Percentiles rank a stretch among this genome's conserved stretches.
These are phyloP conservation scores for Spizellomyces punctatus DNA, from an alignment of 192 early-diverging fungal species.

Conservation along the genomic window DNA sequence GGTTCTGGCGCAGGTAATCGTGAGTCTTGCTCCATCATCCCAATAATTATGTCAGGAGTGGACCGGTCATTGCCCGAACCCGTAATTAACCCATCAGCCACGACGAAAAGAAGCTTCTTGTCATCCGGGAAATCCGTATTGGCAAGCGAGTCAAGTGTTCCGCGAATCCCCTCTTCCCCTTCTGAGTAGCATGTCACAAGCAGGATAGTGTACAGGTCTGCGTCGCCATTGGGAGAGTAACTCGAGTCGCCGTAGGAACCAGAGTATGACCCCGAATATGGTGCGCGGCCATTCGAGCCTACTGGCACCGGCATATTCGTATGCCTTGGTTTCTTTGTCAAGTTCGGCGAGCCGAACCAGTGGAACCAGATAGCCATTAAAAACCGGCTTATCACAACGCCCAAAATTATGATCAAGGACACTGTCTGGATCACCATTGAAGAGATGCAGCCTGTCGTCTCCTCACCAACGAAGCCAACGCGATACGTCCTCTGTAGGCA, in stretches of 20 bases:
- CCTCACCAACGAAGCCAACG: conserved; percentile 39
- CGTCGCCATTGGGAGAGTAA: neutral
- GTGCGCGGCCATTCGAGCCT: conserved; percentile 59
- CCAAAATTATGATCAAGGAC: conserved; percentile 43
- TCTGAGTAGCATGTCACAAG: conserved; percentile 94
- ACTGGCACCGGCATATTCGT: conserved; percentile 5
- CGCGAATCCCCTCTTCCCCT: conserved; percentile 80
- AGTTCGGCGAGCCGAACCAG: conserved; percentile 30
- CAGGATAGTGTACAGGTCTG: conserved; percentile 56
- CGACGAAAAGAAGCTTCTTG: conserved; percentile 83
- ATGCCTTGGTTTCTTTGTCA: neutral
- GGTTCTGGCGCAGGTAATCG: conserved; percentile 29
- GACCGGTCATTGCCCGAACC: conserved; percentile 91
- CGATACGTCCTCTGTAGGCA: conserved; percentile 33
- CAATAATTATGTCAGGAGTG: conserved; percentile 85
- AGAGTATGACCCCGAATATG: conserved; percentile 58
- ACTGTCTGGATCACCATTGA: conserved; percentile 35
- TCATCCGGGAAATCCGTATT: conserved; percentile 79
- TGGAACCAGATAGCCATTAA: conserved; percentile 52
- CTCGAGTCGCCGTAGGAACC: neutral
- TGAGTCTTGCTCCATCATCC: conserved; percentile 53
- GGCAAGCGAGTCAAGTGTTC: conserved; percentile 84
- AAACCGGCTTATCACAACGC: conserved; percentile 48
- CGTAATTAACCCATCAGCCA: conserved; percentile 85
- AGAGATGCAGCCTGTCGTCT: conserved; percentile 44